A percentile compares a stretch with the other conserved stretches of the same genome.
phyloP scores from a whole-genome alignment of 257 asterid species.

The Paulownia fortunei region DNA sequence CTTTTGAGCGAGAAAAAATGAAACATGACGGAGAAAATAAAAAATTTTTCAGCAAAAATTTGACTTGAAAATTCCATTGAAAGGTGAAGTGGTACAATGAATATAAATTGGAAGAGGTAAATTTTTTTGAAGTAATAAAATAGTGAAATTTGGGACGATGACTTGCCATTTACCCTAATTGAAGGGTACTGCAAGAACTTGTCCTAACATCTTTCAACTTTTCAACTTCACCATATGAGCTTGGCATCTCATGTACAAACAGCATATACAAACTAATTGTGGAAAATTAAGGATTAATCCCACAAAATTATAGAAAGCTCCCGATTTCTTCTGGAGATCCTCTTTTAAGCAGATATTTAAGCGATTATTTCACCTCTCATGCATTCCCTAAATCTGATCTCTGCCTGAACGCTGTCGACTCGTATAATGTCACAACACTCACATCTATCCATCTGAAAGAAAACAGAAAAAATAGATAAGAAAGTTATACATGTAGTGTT shows the following conservation, averaged over 20 bases:
- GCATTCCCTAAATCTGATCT: slow-evolving; percentile 44
- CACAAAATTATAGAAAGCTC: not conserved
- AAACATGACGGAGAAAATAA: no score
- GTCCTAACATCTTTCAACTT: no score
- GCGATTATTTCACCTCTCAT: slow-evolving; percentile 41
- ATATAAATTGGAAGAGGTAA: no score
- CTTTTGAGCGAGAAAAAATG: no score
- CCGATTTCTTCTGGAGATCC: not conserved
- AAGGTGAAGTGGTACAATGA: no score
- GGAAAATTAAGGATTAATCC: not conserved
- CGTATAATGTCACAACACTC: slow-evolving; percentile 49
- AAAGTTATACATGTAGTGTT: not conserved
- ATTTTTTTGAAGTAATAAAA: no score
- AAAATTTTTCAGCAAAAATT: no score
- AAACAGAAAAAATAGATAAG: not conserved
- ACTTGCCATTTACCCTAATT: no score
- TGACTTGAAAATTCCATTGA: no score
- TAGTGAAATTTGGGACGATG: no score
- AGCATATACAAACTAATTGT: not conserved
- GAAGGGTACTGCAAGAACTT: no score
- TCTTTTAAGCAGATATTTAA: not conserved
- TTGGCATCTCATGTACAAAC: not conserved
- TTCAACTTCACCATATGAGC: not conserved
- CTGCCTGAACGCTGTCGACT: slow-evolving; percentile 23
- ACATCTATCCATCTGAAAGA: slow-evolving; percentile 46